These are phyloP conservation scores for Colletotrichum tabaci DNA, from an alignment of 2,329 filamentous ascomycete species.

Conservation along the genomic window DNA sequence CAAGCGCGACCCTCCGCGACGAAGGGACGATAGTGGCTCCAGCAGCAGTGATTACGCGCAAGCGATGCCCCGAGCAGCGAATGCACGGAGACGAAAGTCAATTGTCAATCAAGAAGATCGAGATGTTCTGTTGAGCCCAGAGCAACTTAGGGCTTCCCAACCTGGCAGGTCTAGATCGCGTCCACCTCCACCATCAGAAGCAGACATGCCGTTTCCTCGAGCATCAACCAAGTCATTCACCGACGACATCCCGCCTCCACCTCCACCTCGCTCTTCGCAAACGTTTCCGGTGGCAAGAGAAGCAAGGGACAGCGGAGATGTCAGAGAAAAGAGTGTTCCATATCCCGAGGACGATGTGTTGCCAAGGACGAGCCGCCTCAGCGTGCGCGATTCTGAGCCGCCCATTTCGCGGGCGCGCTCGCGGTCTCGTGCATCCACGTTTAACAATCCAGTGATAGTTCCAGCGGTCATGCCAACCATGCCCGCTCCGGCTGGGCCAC, in stretches of 20 bases:
- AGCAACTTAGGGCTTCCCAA: slow-evolving; percentile 40
- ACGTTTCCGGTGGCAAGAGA: slow-evolving; percentile 49
- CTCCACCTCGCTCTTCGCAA: slow-evolving; percentile 47
- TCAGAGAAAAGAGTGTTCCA: slow-evolving; percentile 45
- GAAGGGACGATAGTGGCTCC: slow-evolving; percentile 55
- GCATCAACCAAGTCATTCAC: slow-evolving; percentile 37
- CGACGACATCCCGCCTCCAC: slow-evolving; percentile 36
- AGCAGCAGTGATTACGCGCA: slow-evolving; percentile 57
- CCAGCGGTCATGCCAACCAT: slow-evolving; percentile 45
- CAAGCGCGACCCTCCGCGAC: slow-evolving; percentile 46
- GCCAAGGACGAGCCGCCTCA: slow-evolving; percentile 44
- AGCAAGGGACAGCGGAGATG: slow-evolving; percentile 30
- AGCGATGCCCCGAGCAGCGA: slow-evolving; percentile 47
- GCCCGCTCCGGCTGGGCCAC: slow-evolving; percentile 43
- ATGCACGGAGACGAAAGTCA: slow-evolving; percentile 53
- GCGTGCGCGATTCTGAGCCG: slow-evolving; percentile 32
- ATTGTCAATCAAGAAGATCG: slow-evolving; percentile 54
- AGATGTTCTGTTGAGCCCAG: slow-evolving; percentile 44
- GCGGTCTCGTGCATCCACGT: slow-evolving; percentile 49
- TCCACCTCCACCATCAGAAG: slow-evolving; percentile 48
- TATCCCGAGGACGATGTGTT: slow-evolving; percentile 50
- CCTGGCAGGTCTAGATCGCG: slow-evolving; percentile 51
- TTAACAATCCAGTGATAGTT: slow-evolving; percentile 42
- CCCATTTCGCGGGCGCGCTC: slow-evolving; percentile 33
- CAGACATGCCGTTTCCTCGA: slow-evolving; percentile 52